Conservation (phyloP, 1,284 basidiomycete genomes). For the Coniferiporia sulphurascens region DNA sequence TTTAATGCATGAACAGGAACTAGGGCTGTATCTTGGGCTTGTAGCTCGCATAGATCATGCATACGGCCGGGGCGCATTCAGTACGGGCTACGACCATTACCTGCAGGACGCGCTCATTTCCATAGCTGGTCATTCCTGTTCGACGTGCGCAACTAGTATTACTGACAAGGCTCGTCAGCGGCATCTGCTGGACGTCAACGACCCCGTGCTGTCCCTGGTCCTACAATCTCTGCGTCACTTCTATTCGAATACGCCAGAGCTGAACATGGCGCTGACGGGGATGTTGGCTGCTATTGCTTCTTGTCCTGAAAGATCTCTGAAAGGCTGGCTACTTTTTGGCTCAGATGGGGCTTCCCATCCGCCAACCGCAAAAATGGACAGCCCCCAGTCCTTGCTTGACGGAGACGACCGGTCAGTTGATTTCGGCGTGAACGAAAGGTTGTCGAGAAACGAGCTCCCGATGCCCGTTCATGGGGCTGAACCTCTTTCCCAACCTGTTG, state of each 20-base stretch:
- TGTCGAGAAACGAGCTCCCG: constrained; percentile 51
- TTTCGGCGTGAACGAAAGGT: constrained; percentile 59
- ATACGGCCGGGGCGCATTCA: constrained; percentile 68
- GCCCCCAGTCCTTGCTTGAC: constrained; percentile 34
- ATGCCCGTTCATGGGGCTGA: constrained; percentile 65
- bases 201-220: constrained; percentile 69
- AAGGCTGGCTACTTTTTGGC: constrained; percentile 83
- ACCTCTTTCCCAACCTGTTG: constrained; percentile 66
- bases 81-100: constrained; percentile 84
- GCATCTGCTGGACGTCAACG: constrained; percentile 75
- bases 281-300: constrained; percentile 73
- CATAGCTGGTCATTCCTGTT: constrained; percentile 61
- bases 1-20: constrained; percentile 76
- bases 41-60: constrained; percentile 77
- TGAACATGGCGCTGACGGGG: constrained; percentile 86
- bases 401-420: constrained; percentile 78
- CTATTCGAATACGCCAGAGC: constrained; percentile 81
- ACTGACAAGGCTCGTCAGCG: constrained; percentile 44
- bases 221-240: constrained; percentile 72
- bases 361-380: constrained; percentile 23
- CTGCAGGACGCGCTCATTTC: constrained; percentile 72
- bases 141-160: constrained; percentile 38
- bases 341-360: constrained; percentile 31
- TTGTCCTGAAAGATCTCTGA: constrained; percentile 81
- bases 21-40: constrained; percentile 76